These are phyloP conservation scores for Leptographium radiaticola DNA, from an alignment of 2,329 filamentous ascomycete species.

Conservation along the genomic window DNA sequence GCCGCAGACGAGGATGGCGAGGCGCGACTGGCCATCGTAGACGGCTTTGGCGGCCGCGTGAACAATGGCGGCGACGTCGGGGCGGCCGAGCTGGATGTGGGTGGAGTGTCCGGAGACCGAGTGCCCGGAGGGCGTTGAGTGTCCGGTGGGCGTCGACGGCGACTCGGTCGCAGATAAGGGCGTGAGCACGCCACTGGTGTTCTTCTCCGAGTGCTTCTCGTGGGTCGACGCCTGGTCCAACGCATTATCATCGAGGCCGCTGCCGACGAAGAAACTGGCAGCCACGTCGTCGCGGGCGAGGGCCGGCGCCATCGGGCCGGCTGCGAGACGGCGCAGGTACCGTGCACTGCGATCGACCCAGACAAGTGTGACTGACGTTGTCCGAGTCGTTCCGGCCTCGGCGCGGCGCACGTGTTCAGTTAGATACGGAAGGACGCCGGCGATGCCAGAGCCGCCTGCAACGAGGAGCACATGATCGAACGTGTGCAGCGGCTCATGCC, in stretches of 20 bases:
- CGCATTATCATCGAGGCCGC: too few relatives aligned
- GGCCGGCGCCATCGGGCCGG: not conserved
- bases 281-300: conserved; percentile 1
- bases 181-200: too few relatives aligned
- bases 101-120: too few relatives aligned
- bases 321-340: not conserved
- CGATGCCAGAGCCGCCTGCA: conserved; percentile 5
- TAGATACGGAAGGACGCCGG: conserved; percentile 1
- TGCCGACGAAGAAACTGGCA: not conserved
- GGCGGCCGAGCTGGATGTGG: too few relatives aligned
- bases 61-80: too few relatives aligned
- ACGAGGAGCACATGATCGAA: conserved; percentile 4
- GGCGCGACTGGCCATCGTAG: not conserved
- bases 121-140: too few relatives aligned
- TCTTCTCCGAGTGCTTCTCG: too few relatives aligned
- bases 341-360: conserved; percentile 4
- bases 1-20: conserved; percentile 6
- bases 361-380: not conserved
- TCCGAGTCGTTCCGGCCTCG: too few relatives aligned
- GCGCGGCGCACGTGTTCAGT: conserved; percentile 1
- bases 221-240: too few relatives aligned
- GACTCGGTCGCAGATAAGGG: too few relatives aligned
- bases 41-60: too few relatives aligned
- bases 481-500: not conserved
- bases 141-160: too few relatives aligned